Evolutionary conservation across 495 filamentous ascomycete genomes (phyloP), one percentile per base, ranked within the genome.

Genomic region (Parathielavia hyrcaniae): DNA sequence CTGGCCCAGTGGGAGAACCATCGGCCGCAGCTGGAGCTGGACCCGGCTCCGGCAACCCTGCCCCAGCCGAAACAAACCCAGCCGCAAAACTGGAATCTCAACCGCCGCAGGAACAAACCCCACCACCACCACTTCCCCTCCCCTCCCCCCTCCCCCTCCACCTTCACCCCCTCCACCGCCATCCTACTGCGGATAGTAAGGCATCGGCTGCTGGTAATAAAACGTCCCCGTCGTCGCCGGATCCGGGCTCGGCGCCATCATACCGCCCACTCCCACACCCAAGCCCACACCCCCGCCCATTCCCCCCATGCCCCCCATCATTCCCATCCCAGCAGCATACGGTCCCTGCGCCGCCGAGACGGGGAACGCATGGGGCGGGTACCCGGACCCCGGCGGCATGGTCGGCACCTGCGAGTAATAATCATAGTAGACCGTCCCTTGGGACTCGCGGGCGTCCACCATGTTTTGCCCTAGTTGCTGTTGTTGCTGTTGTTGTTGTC

Each of bases 351-450:
- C 79, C 47, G 72, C 76, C 77, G 20, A 57, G 60, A 47, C 85
- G 84, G 26, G 76, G 62, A 26, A 77, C 61, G 34, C 76, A 62
- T 20, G 75, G 72, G 55, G 80, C 83, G 5, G 80, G 13, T 0
- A 23, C 61, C 17, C 71, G 75, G 55, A 79, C 80, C 2, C 68
- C 69, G 26, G 26, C 32, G 78, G 71, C 57, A 83, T 79, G 10
- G 79, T 67, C 43, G 78, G 78, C 56, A 90, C 74, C 69, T 93
- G 87, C 11, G 84, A 79, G 34, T 87, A 79, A 65, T 95, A 86
- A 58, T 90, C 91, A 69, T 96, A 99, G 70, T 96, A 97, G 5
- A 96, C 90, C 77, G 91, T 97, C 47, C 95, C 93, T 61, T 92
- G 91, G 61, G 84, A 82, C 73, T 97, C 93, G 67, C 96, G 91